Percentiles rank a stretch among this genome's conserved stretches.
Conservation (phyloP, 768 basidiomycete genomes). For the Lentinus tigrinus region DNA sequence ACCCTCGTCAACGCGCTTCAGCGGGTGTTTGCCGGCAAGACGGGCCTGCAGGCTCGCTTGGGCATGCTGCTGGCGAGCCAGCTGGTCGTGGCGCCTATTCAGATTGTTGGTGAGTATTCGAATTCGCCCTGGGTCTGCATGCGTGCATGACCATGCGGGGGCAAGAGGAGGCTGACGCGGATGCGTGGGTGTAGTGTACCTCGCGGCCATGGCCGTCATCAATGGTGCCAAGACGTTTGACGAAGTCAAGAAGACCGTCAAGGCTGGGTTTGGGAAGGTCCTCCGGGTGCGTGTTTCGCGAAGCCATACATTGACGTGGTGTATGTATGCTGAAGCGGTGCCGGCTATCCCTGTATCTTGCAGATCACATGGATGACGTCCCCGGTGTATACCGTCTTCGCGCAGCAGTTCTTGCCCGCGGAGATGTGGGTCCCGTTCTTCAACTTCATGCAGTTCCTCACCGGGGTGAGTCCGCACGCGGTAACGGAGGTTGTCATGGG, state of each 20-base stretch:
- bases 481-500: no score
- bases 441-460: conserved; percentile 70
- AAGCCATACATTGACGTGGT: neutral
- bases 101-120: conserved; percentile 55
- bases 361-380: conserved; percentile 82
- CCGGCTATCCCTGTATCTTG: neutral
- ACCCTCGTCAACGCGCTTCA: conserved; percentile 71
- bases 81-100: conserved; percentile 74
- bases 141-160: neutral
- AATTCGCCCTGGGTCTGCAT: no score
- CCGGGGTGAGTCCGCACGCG: conserved; percentile 68
- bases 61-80: conserved; percentile 76
- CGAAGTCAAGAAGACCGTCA: conserved; percentile 66
- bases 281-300: conserved; percentile 52
- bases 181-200: conserved; percentile 46
- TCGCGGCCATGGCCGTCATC: conserved; percentile 81
- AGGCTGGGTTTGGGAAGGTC: conserved; percentile 70
- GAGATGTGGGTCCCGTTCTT: conserved; percentile 93
- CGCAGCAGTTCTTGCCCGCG: conserved; percentile 76
- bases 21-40: conserved; percentile 74
- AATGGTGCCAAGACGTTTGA: conserved; percentile 70
- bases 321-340: neutral
- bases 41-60: conserved; percentile 59
- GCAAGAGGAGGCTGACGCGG: neutral
- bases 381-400: conserved; percentile 70